These are phyloP conservation scores for Alternaria sp. DNA, from an alignment of 2,329 filamentous ascomycete species.

Conservation along the genomic window DNA sequence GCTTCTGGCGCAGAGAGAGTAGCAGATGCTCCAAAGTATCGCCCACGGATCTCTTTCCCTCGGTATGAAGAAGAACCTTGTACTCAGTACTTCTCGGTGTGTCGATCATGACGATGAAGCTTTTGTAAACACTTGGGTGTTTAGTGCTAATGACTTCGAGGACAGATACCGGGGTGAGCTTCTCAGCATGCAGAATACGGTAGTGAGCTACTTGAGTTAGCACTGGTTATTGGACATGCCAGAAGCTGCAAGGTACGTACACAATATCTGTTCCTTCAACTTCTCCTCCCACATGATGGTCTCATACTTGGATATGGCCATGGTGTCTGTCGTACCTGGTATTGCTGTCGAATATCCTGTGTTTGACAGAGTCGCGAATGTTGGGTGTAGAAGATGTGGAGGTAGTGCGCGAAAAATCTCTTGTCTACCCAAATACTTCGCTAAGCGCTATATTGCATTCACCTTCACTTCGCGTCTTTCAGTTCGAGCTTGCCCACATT, in stretches of 20 bases:
- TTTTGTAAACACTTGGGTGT: too few relatives aligned
- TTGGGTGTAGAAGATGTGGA: not conserved
- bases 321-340: accelerated
- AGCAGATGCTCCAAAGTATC: too few relatives aligned
- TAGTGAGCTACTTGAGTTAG: too few relatives aligned
- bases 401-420: not conserved
- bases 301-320: not conserved
- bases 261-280: not conserved
- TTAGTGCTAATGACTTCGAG: too few relatives aligned
- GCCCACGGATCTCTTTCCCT: too few relatives aligned
- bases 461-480: not conserved
- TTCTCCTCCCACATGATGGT: not conserved
- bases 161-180: accelerated
- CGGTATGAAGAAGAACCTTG: too few relatives aligned
- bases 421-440: not conserved
- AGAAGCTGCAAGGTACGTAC: accelerated
- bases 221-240: accelerated
- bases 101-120: too few relatives aligned
- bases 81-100: too few relatives aligned
- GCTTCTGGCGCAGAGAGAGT: too few relatives aligned
- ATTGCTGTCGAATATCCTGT: not conserved
- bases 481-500: not conserved
- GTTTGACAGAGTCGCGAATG: not conserved
- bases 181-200: accelerated
- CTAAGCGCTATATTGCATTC: not conserved